A percentile compares a stretch with the other conserved stretches of the same genome.
These are phyloP conservation scores for Phytophthora litchii DNA, from an alignment of 352 stramenopile genomes.

Conservation along the genomic window DNA sequence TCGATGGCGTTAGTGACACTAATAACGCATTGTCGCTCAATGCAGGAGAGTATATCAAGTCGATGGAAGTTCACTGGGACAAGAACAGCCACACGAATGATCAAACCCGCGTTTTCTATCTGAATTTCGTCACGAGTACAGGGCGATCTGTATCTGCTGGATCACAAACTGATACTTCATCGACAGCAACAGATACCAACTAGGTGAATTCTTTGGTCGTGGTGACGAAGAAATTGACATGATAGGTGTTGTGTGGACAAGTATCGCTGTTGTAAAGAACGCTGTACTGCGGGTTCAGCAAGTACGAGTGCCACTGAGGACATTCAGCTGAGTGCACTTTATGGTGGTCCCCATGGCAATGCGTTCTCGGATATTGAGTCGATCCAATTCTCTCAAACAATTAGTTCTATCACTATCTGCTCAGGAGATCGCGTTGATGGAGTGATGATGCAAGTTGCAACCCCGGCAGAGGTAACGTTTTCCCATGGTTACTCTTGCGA, in stretches of 20 bases:
- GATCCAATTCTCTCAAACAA: not conserved
- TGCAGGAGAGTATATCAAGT: conserved; percentile 6
- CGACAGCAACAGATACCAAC: conserved; percentile 11
- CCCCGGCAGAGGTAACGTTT: not conserved
- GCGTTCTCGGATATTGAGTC: conserved; percentile 17
- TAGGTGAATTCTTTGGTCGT: conserved; percentile 16
- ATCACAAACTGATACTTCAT: not conserved
- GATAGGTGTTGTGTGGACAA: conserved; percentile 18
- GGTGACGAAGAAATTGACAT: conserved; percentile 15
- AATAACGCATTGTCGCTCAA: conserved; percentile 1
- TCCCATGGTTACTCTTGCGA: conserved; percentile 12
- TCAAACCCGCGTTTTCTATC: conserved; percentile 8
- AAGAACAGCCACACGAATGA: not conserved
- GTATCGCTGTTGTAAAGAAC: conserved; percentile 9
- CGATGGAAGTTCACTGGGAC: conserved; percentile 7
- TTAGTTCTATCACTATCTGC: conserved; percentile 12
- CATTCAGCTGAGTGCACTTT: conserved; percentile 13
- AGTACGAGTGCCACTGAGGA: conserved; percentile 1
- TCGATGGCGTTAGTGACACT: conserved; percentile 2
- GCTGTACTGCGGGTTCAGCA: not conserved
- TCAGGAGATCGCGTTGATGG: conserved; percentile 5
- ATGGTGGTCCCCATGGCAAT: conserved; percentile 12
- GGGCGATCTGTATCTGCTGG: conserved; percentile 2
- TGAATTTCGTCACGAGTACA: conserved; percentile 3
- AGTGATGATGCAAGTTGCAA: conserved; percentile 2